These are phyloP conservation scores for Cornus controversa DNA, from an alignment of 148 eudicot species.

Conservation along the genomic window DNA sequence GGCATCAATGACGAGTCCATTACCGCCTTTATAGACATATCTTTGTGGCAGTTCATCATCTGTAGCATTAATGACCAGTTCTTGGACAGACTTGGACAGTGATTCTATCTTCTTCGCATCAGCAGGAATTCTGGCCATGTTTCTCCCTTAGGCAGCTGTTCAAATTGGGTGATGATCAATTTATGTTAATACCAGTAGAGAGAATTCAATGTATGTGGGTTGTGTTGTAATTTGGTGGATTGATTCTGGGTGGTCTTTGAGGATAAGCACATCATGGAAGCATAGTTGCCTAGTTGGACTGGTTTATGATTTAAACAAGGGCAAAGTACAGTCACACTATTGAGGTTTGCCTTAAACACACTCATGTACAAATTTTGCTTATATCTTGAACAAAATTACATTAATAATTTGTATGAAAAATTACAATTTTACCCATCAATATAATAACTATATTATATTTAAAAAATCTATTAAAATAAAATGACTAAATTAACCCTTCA, in stretches of 20 bases:
- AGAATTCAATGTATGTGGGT: background rate
- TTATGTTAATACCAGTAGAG: background rate
- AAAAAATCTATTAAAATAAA: too few relatives aligned
- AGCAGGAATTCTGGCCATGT: constrained; percentile 17
- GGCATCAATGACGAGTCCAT: constrained; percentile 1
- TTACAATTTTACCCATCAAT: too few relatives aligned
- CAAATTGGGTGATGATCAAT: background rate
- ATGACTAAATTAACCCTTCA: too few relatives aligned
- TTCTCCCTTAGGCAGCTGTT: background rate
- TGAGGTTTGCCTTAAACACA: too few relatives aligned
- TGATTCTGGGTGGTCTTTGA: background rate
- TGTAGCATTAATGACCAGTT: constrained; percentile 11
- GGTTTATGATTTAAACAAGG: too few relatives aligned
- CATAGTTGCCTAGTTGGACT: background rate
- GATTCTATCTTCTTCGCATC: constrained; percentile 13
- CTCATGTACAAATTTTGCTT: too few relatives aligned
- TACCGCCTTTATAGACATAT: constrained; percentile 25
- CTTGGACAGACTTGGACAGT: constrained; percentile 37
- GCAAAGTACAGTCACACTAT: too few relatives aligned
- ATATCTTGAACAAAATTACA: too few relatives aligned
- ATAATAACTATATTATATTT: too few relatives aligned
- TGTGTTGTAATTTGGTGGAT: background rate
- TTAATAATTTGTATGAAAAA: too few relatives aligned
- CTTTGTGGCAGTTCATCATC: constrained; percentile 28
- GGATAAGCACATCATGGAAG: background rate